Evolutionary conservation across 306 rosid species (phyloP).

Genomic region (Fragaria iinumae): DNA sequence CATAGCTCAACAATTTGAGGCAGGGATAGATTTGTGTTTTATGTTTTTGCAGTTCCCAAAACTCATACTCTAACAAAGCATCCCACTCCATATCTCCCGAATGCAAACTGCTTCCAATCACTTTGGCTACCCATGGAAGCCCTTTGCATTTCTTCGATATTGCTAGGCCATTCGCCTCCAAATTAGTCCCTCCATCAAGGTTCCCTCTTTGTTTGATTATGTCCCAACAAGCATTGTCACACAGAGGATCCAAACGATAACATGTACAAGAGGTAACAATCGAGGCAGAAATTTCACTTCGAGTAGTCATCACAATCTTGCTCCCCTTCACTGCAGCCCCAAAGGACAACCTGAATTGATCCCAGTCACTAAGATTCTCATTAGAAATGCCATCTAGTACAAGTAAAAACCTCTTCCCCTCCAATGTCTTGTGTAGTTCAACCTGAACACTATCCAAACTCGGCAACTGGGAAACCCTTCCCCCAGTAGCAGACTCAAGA

Average conservation of each 20-base stretch:
- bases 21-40: slow-evolving; percentile 8
- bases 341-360: neutral
- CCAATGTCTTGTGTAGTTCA: neutral
- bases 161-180: neutral
- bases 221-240: slow-evolving; percentile 11
- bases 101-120: neutral
- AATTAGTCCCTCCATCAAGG: neutral
- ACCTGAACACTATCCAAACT: neutral
- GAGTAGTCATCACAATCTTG: slow-evolving; percentile 12
- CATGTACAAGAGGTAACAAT: neutral
- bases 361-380: slow-evolving; percentile 17
- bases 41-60: neutral
- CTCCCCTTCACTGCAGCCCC: neutral
- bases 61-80: neutral
- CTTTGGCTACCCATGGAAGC: neutral
- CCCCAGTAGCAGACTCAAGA: neutral
- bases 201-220: neutral
- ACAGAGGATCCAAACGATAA: neutral
- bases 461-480: too few species aligned
- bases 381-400: slow-evolving; percentile 20
- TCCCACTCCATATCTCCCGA: neutral
- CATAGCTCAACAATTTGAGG: slow-evolving; percentile 16
- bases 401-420: slow-evolving; percentile 10
- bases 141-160: slow-evolving; percentile 7
- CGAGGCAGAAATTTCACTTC: neutral